Evolutionary conservation across 2,329 filamentous ascomycete species (phyloP).

Genomic region (Curvularia sp.): DNA sequence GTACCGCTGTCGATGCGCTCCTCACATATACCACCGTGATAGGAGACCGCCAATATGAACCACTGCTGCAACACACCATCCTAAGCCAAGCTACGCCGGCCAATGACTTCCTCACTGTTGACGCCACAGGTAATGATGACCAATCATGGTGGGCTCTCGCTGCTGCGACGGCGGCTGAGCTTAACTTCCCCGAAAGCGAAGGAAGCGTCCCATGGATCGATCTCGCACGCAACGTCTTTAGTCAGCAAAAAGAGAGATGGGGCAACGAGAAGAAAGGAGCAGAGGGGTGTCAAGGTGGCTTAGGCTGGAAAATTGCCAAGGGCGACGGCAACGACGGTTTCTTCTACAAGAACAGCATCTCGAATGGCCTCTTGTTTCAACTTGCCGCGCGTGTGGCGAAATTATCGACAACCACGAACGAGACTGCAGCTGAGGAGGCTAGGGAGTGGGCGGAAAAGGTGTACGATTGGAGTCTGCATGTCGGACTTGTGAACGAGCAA

Average conservation of each 20-base stretch:
- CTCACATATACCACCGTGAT: slow-evolving; percentile 54
- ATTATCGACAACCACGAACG: slow-evolving; percentile 69
- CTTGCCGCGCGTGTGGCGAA: slow-evolving; percentile 67
- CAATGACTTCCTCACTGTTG: slow-evolving; percentile 51
- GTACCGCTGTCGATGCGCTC: slow-evolving; percentile 35
- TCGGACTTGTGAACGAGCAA: slow-evolving; percentile 58
- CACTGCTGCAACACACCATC: slow-evolving; percentile 38
- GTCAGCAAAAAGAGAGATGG: slow-evolving; percentile 73
- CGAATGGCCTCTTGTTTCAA: slow-evolving; percentile 82
- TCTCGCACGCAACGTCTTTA: slow-evolving; percentile 74
- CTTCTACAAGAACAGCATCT: slow-evolving; percentile 80
- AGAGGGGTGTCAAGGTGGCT: slow-evolving; percentile 73
- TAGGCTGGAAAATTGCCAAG: slow-evolving; percentile 75
- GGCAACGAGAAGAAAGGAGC: slow-evolving; percentile 6
- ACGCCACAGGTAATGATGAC: slow-evolving; percentile 70
- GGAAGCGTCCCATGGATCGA: slow-evolving; percentile 64
- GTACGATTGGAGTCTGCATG: slow-evolving; percentile 61
- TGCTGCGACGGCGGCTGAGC: slow-evolving; percentile 71
- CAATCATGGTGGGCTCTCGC: slow-evolving; percentile 76
- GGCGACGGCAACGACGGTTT: slow-evolving; percentile 71
- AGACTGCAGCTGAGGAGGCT: slow-evolving; percentile 54
- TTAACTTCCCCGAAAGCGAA: slow-evolving; percentile 62
- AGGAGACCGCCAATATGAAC: slow-evolving; percentile 51
- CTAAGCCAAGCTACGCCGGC: slow-evolving; percentile 33
- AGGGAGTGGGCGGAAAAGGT: slow-evolving; percentile 66